A percentile compares a stretch with the other conserved stretches of the same genome.
phyloP scores from a whole-genome alignment of 805 yeast species.

The Sugiyamaella lignohabitans region DNA sequence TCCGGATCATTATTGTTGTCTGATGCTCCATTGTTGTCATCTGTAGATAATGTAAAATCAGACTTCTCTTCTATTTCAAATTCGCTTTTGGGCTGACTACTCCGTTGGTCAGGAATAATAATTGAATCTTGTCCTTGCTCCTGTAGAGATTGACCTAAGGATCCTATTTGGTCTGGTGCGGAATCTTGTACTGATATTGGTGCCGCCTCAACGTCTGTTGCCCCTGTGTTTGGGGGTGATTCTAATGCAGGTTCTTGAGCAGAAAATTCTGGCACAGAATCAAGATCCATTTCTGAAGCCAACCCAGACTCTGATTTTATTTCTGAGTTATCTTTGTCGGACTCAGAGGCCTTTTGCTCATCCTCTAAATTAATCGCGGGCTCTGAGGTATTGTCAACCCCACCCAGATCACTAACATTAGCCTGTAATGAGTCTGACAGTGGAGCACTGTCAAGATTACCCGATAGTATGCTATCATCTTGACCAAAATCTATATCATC shows the following conservation, averaged over 20 bases:
- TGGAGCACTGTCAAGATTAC: too few species aligned
- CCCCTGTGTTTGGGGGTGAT: background rate
- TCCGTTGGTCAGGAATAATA: too few species aligned
- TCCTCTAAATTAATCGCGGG: too few species aligned
- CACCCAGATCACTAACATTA: too few species aligned
- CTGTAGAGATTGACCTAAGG: background rate
- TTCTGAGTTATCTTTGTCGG: too few species aligned
- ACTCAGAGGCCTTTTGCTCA: too few species aligned
- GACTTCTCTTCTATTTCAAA: background rate
- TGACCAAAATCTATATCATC: too few species aligned
- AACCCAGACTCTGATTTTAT: too few species aligned
- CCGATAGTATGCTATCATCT: too few species aligned
- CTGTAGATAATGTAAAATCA: background rate
- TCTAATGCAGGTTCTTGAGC: conserved; percentile 1
- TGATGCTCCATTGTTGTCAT: background rate
- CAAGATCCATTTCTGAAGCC: background rate
- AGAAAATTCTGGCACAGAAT: background rate
- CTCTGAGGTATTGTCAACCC: too few species aligned
- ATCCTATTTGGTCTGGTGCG: background rate
- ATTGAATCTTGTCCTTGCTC: background rate
- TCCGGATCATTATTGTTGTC: too few species aligned
- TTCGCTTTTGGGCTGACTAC: background rate
- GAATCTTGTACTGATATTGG: background rate
- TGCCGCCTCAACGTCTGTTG: background rate
- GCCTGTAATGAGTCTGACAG: too few species aligned